Percentiles rank a stretch among this genome's conserved stretches.
Evolutionary conservation across 2,329 filamentous ascomycete genomes (phyloP).

Genomic region (Penicillium capsulatum): DNA sequence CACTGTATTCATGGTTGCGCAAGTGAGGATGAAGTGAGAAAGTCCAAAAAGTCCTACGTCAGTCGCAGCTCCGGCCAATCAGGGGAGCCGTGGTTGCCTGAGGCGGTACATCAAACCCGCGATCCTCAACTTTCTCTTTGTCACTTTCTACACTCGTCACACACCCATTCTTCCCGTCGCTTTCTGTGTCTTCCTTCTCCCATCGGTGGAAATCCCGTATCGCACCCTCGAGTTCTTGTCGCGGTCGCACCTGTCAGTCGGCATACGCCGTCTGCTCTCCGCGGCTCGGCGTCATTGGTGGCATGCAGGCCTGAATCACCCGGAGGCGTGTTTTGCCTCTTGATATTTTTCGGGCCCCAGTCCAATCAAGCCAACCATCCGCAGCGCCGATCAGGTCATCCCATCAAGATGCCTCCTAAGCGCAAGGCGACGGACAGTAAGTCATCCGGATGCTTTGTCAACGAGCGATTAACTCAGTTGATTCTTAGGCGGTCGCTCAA

Average conservation of each 20-base stretch:
- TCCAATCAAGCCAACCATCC: neutral
- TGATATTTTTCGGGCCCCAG: neutral
- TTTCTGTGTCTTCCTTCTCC: neutral
- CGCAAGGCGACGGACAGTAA: constrained; percentile 60
- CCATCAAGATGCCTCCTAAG: constrained; percentile 61
- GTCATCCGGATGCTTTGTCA: constrained; percentile 24
- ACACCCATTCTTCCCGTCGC: neutral
- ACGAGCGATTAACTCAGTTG: constrained; percentile 25
- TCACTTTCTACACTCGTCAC: neutral
- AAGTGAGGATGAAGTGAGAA: constrained; percentile 4
- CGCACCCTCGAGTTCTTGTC: neutral
- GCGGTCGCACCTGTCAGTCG: constrained; percentile 5
- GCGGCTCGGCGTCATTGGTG: constrained; percentile 13
- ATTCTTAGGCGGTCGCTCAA: constrained; percentile 41
- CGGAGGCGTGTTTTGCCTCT: constrained; percentile 15
- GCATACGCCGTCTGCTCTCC: constrained; percentile 12
- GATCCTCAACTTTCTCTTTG: neutral
- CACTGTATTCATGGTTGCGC: constrained; percentile 51
- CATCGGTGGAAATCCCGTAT: neutral
- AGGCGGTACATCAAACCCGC: constrained; percentile 18
- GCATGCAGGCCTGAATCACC: constrained; percentile 19
- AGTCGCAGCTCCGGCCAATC: constrained; percentile 12
- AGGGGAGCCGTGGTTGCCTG: constrained; percentile 17
- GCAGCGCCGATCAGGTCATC: neutral
- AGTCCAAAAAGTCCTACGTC: constrained; percentile 19